Percentiles rank a stretch among this genome's conserved stretches.
Conservation (phyloP, 1,284 basidiomycete species). For the Sphagnurus paluster region DNA sequence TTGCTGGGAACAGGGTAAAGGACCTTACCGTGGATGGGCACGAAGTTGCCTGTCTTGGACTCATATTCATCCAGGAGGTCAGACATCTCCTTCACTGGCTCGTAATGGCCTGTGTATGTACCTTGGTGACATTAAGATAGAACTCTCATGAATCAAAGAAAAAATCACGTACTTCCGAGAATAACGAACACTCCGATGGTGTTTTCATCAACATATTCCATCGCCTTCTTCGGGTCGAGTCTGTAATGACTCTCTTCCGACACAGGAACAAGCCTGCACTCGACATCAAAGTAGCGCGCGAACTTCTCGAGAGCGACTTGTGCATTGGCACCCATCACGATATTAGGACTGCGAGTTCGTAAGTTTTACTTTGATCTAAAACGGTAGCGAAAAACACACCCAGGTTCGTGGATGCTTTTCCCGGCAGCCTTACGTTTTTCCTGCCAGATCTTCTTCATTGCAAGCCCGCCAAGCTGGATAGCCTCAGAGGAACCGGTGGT, state of each 20-base stretch:
- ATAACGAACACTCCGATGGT: constrained; percentile 85
- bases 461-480: constrained; percentile 90
- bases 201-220: constrained; percentile 91
- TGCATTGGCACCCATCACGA: constrained; percentile 81
- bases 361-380: not conserved
- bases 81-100: constrained; percentile 87
- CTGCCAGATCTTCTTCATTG: constrained; percentile 96
- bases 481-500: constrained; percentile 95
- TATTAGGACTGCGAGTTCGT: constrained; percentile 51
- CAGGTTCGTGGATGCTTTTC: constrained; percentile 84
- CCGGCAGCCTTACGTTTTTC: constrained; percentile 83
- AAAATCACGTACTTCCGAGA: constrained; percentile 57
- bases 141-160: constrained; percentile 13
- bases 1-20: constrained; percentile 25
- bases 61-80: constrained; percentile 87
- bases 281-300: constrained; percentile 90
- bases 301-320: constrained; percentile 91
- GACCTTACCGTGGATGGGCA: constrained; percentile 78
- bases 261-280: constrained; percentile 79
- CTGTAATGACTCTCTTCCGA: constrained; percentile 78
- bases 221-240: constrained; percentile 81
- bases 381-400: constrained; percentile 26
- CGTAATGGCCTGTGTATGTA: constrained; percentile 94
- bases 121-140: constrained; percentile 24
- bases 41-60: constrained; percentile 71